Evolutionary conservation across 2,329 filamentous ascomycete species (phyloP), one percentile per base, ranked within the genome.

Genomic region (Apiospora marii): DNA sequence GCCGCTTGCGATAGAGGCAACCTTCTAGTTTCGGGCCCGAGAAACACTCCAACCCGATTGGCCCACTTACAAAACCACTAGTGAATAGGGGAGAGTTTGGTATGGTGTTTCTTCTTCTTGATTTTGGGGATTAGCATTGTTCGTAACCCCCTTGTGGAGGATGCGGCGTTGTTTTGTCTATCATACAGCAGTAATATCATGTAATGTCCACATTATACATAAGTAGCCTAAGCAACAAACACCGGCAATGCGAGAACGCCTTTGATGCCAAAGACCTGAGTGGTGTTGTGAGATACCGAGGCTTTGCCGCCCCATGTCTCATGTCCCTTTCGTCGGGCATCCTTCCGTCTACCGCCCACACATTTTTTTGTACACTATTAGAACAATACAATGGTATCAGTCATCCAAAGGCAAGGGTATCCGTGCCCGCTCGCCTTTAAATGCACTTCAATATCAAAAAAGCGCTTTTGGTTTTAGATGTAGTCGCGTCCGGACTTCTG

Each of bases 401-500:
- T 27, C 27, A 22, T 51, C n/a, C 34, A 41, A 34, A 51, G 68
- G 68, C n/a, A 41, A 49, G 34, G 46, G 68, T 37, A 53, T 49
- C 46, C 44, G 27, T 48, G 68, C 44, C 44, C 44, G 13, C 68
- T 70, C 68, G 68, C 34, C 68, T 34, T 27, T 41, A 24, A 49
- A 41, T 49, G 27, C 68, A 51, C 34, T 13, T 58, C 34, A 53
- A 58, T 48, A 61, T 37, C 30, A 61, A 58, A 24, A 24, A 58
- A 14, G 67, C 30, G 68, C 34, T 19, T 16, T 51, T 84, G 84
- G 49, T 19, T 27, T 84, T 84, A 91, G 77, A 89, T 89, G 83
- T 89, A 98, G 85, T 99, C 96, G 80, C 96, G 91, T 72, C 94
- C 96, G 83, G 94, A 97, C 92, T 99, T 99, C 84, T 99, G 96